These are phyloP conservation scores for Cerioporus squamosus DNA, from an alignment of 1,284 basidiomycete species.

Conservation along the genomic window DNA sequence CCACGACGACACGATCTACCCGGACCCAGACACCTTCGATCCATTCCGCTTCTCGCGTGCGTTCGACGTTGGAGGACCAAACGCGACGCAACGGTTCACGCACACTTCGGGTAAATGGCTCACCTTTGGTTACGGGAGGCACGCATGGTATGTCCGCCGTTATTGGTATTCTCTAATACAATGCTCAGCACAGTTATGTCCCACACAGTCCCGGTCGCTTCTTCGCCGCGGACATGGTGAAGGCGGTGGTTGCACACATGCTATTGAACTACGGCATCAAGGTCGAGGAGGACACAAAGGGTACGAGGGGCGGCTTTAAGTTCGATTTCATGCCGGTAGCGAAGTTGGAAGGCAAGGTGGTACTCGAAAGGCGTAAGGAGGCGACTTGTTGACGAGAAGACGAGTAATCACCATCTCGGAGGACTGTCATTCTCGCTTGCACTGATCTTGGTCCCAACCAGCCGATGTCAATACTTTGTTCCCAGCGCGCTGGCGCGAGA, in stretches of 20 bases:
- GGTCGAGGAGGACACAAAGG: conserved; percentile 35
- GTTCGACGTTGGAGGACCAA: conserved; percentile 29
- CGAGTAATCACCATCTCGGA: too few species aligned
- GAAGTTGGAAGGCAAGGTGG: conserved; percentile 3
- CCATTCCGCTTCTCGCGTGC: conserved; percentile 50
- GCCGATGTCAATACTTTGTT: too few species aligned
- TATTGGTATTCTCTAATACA: too few species aligned
- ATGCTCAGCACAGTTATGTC: background rate
- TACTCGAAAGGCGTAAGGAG: conserved; percentile 6
- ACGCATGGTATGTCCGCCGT: conserved; percentile 41
- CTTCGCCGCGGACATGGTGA: conserved; percentile 51
- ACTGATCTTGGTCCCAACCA: too few species aligned
- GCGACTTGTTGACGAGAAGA: too few species aligned
- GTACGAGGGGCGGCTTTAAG: conserved; percentile 24
- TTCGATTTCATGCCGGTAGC: background rate
- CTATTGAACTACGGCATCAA: conserved; percentile 52
- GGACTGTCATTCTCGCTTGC: too few species aligned
- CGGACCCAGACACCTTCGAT: conserved; percentile 42
- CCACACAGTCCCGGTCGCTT: conserved; percentile 45
- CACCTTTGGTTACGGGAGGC: conserved; percentile 47
- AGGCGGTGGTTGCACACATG: conserved; percentile 48
- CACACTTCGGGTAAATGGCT: conserved; percentile 42
- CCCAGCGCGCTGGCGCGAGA: too few species aligned
- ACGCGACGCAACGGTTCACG: conserved; percentile 35
- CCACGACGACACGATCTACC: conserved; percentile 44